Evolutionary conservation across 768 basidiomycete species (phyloP), one percentile per base, ranked within the genome.

Genomic region (Boletales sp.): DNA sequence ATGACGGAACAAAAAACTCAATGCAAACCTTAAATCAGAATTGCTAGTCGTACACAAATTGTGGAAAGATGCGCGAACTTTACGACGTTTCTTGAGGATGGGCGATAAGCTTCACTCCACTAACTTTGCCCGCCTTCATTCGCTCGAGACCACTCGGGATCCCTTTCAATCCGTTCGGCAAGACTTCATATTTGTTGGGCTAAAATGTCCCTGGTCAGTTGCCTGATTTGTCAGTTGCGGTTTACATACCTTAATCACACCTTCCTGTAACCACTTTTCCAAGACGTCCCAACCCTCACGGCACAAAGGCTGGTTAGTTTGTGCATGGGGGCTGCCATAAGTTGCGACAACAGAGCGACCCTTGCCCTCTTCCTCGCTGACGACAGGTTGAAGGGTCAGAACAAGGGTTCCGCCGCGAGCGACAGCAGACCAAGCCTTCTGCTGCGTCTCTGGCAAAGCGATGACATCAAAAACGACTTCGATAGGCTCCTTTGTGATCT

Each of bases 61-160:
- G 19, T n/a, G 13, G 31, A 8, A 36, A 35, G 32, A 7, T 27
- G 19, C 29, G 19, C 17, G 35, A 6, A 11, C 19, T 52, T 52
- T 44, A 67, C 45, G 37, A 52, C 8, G 69, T 71, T 35, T 76
- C 72, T 49, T 69, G 69, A 15, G 75, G 76, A 46, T 62, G 70
- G 1, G 52, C 72, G 9, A 80, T 66, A 17, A 79, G 56, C 57
- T 80, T 80, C 14, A 52, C 58, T 5, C 71, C 77, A n/a, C 74
- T 76, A 29, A 77, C 65, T 47, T 72, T 48, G 9, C 71, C 66
- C 3, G 53, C 51, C 58, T 60, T 62, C 57, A 79, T 38, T 51
- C 59, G 60, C 40, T 70, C 62, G 27, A 79, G 55, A 2, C 72
- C 76, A 10, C 45, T 64, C 0, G 49, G 36, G 9, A 79, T 66